Evolutionary conservation across 176 grass and related monocot genomes (phyloP).

Genomic region (Carex littledalei): DNA sequence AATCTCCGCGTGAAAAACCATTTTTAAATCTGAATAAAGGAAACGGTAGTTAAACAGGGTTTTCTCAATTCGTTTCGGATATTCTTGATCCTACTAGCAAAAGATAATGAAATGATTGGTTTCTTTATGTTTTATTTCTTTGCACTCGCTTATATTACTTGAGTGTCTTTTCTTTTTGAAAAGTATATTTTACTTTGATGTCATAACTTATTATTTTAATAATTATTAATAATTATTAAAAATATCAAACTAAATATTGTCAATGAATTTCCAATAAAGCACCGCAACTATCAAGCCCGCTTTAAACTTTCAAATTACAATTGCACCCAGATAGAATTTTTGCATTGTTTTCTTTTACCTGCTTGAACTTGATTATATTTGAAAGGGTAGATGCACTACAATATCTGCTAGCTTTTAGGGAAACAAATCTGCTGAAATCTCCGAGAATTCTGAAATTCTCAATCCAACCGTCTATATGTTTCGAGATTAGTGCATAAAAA

Average conservation of each 20-base stretch:
- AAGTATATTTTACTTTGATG: neutral
- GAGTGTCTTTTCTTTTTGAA: neutral
- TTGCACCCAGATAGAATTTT: neutral
- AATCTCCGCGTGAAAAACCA: neutral
- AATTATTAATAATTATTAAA: no score
- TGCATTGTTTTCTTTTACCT: neutral
- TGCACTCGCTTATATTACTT: neutral
- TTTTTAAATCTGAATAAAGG: neutral
- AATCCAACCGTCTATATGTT: no score
- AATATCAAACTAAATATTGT: no score
- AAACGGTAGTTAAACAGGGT: neutral
- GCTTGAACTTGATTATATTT: neutral
- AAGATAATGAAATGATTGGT: neutral
- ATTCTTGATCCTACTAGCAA: neutral
- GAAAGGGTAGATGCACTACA: neutral
- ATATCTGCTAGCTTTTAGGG: no score
- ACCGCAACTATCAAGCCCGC: neutral
- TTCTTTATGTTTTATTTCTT: neutral
- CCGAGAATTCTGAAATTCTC: no score
- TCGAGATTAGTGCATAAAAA: no score
- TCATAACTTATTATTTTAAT: no score
- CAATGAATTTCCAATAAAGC: neutral
- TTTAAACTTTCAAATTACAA: neutral
- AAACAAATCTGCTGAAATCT: no score
- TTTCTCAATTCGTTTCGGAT: neutral